Evolutionary conservation across 371 early-diverging fungal species (phyloP).

Genomic region (Rozella allomycis): DNA sequence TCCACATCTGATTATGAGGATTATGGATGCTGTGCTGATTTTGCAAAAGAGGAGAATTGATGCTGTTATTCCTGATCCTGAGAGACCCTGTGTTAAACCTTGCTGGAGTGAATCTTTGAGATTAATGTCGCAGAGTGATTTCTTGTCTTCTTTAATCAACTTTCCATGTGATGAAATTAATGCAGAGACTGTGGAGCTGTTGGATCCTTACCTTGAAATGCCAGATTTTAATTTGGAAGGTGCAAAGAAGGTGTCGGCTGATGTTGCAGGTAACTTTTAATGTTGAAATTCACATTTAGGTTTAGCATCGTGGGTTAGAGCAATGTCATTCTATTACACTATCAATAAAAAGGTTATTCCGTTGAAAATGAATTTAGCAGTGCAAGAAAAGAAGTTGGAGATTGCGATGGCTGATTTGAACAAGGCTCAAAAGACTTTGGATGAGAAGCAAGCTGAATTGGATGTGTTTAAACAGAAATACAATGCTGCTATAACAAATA

Average conservation of each 20-base stretch:
- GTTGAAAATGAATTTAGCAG: conserved; percentile 31
- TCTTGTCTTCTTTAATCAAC: conserved; percentile 24
- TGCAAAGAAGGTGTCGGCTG: conserved; percentile 40
- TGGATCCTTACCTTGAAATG: conserved; percentile 32
- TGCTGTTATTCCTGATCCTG: conserved; percentile 26
- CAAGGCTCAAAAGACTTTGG: conserved; percentile 24
- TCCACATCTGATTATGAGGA: conserved; percentile 38
- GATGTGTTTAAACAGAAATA: conserved; percentile 33
- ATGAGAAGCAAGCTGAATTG: conserved; percentile 37
- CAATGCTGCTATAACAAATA: conserved; percentile 22
- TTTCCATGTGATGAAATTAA: conserved; percentile 38
- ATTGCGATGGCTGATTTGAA: conserved; percentile 28
- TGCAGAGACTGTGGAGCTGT: conserved; percentile 32
- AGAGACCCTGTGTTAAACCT: conserved; percentile 27
- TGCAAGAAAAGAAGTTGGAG: conserved; percentile 26
- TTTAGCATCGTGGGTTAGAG: conserved; percentile 30
- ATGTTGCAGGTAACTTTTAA: no score
- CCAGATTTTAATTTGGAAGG: conserved; percentile 39
- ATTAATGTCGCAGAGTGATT: conserved; percentile 30
- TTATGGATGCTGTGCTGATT: conserved; percentile 36
- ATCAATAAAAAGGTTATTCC: conserved; percentile 40
- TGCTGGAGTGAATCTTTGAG: conserved; percentile 34
- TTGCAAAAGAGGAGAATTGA: conserved; percentile 27
- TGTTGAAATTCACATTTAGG: no score
- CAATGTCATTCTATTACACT: conserved; percentile 31